Evolutionary conservation across 106 monocot genomes (phyloP).

Genomic region (Acanthochlamys bracteata): DNA sequence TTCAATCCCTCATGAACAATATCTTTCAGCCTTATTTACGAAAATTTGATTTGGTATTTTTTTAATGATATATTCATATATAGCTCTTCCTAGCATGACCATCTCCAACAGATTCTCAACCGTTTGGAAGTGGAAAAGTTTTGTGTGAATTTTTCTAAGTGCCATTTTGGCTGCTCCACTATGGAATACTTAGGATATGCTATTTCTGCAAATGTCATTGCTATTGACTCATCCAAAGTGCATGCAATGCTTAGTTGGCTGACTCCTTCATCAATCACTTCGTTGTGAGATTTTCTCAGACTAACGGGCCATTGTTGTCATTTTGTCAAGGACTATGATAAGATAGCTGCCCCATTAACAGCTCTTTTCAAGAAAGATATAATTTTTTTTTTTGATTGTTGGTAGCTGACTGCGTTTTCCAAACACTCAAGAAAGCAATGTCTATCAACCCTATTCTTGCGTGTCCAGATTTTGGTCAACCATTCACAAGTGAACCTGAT

Average conservation of each 20-base stretch:
- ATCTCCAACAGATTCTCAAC: too few relatives aligned
- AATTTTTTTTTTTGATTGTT: too few relatives aligned
- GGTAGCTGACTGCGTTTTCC: background rate
- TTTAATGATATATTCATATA: too few relatives aligned
- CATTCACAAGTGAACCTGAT: conserved; percentile 13
- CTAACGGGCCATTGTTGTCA: conserved; percentile 8
- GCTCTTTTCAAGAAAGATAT: too few relatives aligned
- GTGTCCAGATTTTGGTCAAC: conserved; percentile 13
- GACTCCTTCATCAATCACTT: background rate
- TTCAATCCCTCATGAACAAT: too few relatives aligned
- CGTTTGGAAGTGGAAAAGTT: too few relatives aligned
- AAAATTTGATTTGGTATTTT: too few relatives aligned
- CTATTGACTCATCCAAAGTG: conserved; percentile 1
- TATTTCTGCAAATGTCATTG: background rate
- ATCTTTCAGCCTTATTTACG: too few relatives aligned
- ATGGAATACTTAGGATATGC: conserved; percentile 5
- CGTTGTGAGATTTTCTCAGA: conserved; percentile 10
- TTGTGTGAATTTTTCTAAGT: too few relatives aligned
- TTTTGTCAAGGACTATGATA: conserved; percentile 1
- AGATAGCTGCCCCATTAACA: background rate
- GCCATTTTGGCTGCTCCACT: too few relatives aligned
- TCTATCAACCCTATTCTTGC: conserved; percentile 10
- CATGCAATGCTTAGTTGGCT: conserved; percentile 11
- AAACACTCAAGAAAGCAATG: conserved; percentile 1
- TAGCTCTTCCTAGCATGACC: too few relatives aligned